Base-by-base conservation (phyloP, 169 alveolate genomes). In the Plasmodium blacklocki region DNA sequence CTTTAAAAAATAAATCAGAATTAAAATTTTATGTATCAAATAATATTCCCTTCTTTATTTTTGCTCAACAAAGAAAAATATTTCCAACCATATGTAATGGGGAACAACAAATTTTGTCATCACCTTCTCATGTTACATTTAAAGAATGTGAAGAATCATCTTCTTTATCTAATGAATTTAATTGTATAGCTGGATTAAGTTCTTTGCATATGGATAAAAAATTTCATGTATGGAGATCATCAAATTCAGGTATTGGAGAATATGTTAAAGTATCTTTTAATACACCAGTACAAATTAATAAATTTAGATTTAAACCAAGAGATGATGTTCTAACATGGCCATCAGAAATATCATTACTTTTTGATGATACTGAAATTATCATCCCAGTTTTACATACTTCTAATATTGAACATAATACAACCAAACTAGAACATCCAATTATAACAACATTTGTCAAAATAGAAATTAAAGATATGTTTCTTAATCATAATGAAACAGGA, bases 291-390 rank as follows among this genome's bases (percentile, higher is more conserved):
- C 88, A 91, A 67, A 60, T 94, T 8, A 72, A 76, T 23, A 93
- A 85, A 62, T 89, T 94, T 78, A 75, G 85, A 39, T 87, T 92
- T 43, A 92, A 93, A 49, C 95, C 93, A 12, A 78, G 93, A 54
- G 96, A 94, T 60, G 83, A 93, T 64, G 74, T 94, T 3, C 71
- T 80, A 15, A 72, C 94, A 54, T 94, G 96, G 96, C 93, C 94
- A 1, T 88, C 95, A 15, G 88, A 92, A 60, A 45, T 94, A 26
- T 64, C 94, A 4, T 74, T 94, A 26, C 92, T 71, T 5, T 94
- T 72, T 59, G 96, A 88, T 60, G 95, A 92, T 39, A 63, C 86
- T 0, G 75, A 89, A 52, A 78, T 90, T 54, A 56, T 89, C 7
- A 56, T 94, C 26, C 92, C 89, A 23, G 60, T 94, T n/a, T 74